Evolutionary conservation across 78 protist species (phyloP), one percentile per base, ranked within the genome.

Genomic region (Anaeramoeba flamelloides): DNA sequence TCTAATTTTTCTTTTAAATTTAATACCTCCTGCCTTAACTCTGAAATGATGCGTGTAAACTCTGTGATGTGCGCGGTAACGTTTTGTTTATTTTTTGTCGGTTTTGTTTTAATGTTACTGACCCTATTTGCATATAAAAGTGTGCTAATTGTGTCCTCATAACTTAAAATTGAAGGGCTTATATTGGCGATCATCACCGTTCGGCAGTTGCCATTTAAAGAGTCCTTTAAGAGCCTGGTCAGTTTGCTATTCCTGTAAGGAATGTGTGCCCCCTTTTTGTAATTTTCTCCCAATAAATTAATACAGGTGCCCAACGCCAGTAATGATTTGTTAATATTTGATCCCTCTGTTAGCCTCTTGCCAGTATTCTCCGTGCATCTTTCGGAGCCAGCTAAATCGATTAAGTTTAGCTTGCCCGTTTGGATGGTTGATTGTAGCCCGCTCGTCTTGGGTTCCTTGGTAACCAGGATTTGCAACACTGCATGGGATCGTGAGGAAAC

Each of bases 161-260:
- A 90, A 2, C 74, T 41, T 2, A 64, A 39, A 2, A 84, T 1
- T 74, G 85, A 75, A 69, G 86, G 33, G 78, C n/a, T 79, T 78
- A 92, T 83, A 74, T 86, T 90, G 2, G 96, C 94, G 30, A 96
- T 89, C 96, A 96, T 94, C 33, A 89, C 87, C 2, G 99, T 94
- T 36, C 79, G 31, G 38, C 92, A 84, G 79, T 93, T 92, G 40
- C 99, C 99, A n/a, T 97, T 96, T 1, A 95, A 86, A 0, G 93
- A 84, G 81, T 94, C 97, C 79, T 88, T 80, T 31, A 90, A 75
- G 53, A 88, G 30, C 2, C 88, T 76, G 34, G 93, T 90, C 30
- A 90, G 81, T 82, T 90, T 88, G 3, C 86, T 79, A 37, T 90
- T 87, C 39, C 93, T 87, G 64, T 79, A 90, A 22, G 94, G 94